These are phyloP conservation scores for Anthoceros angustus DNA, from an alignment of 225 moss, liverwort and hornwort species.

Conservation along the genomic window DNA sequence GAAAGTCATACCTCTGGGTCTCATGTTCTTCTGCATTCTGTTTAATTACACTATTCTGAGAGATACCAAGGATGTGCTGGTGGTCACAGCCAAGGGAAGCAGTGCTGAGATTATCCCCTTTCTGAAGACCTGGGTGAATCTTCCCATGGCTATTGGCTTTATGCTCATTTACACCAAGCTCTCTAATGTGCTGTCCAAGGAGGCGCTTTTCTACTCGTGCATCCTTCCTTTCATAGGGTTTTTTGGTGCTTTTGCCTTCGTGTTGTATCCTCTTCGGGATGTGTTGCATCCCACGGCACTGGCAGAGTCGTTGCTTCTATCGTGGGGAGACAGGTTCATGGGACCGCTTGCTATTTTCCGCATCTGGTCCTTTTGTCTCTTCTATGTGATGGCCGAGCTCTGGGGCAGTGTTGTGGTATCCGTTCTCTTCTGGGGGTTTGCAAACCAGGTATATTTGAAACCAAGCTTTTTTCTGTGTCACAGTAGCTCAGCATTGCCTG, in stretches of 20 bases:
- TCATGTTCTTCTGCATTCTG: conserved; percentile 99
- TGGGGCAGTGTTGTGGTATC: conserved; percentile 99
- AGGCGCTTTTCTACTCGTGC: conserved; percentile 81
- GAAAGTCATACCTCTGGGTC: conserved; percentile 82
- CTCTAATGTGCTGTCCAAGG: conserved; percentile 73
- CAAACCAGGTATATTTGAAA: conserved; percentile 55
- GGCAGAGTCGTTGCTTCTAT: conserved; percentile 56
- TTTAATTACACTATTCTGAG: conserved; percentile 98
- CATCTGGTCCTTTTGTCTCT: conserved; percentile 96
- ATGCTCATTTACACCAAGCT: conserved; percentile 96
- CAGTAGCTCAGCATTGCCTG: too few relatives aligned
- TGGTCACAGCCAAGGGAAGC: conserved; percentile 96
- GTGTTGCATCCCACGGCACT: conserved; percentile 83
- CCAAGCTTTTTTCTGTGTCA: not conserved
- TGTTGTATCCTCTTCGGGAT: conserved; percentile 90
- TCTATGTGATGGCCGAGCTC: conserved; percentile 99
- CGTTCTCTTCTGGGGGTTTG: conserved; percentile 99
- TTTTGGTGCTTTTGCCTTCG: conserved; percentile 77
- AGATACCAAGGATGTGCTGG: conserved; percentile 97
- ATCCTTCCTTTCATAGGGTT: conserved; percentile 88
- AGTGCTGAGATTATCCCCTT: conserved; percentile 98
- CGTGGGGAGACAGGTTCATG: conserved; percentile 62
- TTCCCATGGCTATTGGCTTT: conserved; percentile 98
- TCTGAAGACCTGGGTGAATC: conserved; percentile 96
- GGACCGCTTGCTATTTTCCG: conserved; percentile 94